Evolutionary conservation across 139 green algal genomes (phyloP).

Genomic region (Tetraselmis chui): DNA sequence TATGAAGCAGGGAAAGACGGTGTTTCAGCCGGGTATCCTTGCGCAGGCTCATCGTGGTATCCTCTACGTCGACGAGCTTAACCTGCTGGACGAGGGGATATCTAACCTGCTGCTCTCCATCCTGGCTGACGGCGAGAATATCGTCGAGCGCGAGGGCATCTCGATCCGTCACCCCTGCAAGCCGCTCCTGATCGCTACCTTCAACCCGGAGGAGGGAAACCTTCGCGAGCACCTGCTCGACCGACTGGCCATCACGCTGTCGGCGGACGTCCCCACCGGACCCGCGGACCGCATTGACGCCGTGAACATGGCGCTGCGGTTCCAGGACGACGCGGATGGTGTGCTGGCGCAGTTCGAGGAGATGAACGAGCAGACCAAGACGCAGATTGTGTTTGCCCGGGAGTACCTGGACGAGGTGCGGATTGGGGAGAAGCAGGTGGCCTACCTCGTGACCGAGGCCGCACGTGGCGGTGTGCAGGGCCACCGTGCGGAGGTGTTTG

Average conservation of each 20-base stretch:
- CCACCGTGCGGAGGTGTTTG: conserved; percentile 95
- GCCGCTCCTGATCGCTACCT: conserved; percentile 95
- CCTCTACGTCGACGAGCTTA: conserved; percentile 87
- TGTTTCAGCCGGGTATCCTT: conserved; percentile 97
- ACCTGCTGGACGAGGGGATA: conserved; percentile 97
- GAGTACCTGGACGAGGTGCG: conserved; percentile 92
- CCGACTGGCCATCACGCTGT: conserved; percentile 91
- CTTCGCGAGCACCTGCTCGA: conserved; percentile 97
- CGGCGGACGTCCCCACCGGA: conserved; percentile 64
- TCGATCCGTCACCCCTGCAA: conserved; percentile 90
- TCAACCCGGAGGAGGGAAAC: conserved; percentile 94
- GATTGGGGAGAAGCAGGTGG: conserved; percentile 83
- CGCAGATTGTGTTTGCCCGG: conserved; percentile 85
- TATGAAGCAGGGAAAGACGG: conserved; percentile 92
- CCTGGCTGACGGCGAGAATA: conserved; percentile 88
- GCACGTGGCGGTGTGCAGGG: conserved; percentile 76
- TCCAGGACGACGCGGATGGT: conserved; percentile 33
- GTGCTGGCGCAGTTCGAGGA: conserved; percentile 53
- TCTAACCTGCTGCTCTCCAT: conserved; percentile 96
- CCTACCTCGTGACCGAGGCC: conserved; percentile 91
- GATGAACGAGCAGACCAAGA: conserved; percentile 47
- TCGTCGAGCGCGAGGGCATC: conserved; percentile 96
- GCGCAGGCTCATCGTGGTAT: conserved; percentile 91
- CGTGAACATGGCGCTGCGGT: conserved; percentile 52
- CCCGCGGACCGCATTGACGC: conserved; percentile 76